Percentiles rank a stretch among this genome's conserved stretches.
Evolutionary conservation across 1,284 basidiomycete genomes (phyloP).

Genomic region (Peniophora sp.): DNA sequence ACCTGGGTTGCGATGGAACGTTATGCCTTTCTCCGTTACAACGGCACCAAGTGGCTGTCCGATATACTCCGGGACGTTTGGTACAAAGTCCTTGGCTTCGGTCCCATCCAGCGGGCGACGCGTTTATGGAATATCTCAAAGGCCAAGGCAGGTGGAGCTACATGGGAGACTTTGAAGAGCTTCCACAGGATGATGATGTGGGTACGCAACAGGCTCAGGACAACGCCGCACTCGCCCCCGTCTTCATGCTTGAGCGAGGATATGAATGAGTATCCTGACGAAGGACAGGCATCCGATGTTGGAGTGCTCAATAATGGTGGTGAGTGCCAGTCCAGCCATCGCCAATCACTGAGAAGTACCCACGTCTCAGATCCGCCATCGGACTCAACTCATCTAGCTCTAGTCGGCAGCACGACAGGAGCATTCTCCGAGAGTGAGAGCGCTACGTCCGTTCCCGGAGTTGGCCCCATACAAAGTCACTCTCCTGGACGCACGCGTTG

Average conservation of each 20-base stretch:
- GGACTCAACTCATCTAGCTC: slow-evolving; percentile 12
- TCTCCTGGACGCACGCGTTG: slow-evolving; percentile 26
- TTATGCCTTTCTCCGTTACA: slow-evolving; percentile 60
- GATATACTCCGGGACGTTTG: slow-evolving; percentile 52
- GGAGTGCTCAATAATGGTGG: too few relatives aligned
- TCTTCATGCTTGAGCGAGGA: too few relatives aligned
- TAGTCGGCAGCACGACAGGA: slow-evolving; percentile 17
- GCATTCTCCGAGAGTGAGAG: slow-evolving; percentile 13
- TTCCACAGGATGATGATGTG: too few relatives aligned
- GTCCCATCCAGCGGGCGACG: slow-evolving; percentile 21
- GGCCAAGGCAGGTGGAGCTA: too few relatives aligned
- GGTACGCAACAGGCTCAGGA: too few relatives aligned
- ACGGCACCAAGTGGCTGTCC: slow-evolving; percentile 68
- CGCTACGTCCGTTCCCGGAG: slow-evolving; percentile 8
- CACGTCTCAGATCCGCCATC: slow-evolving; percentile 1
- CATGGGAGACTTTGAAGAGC: too few relatives aligned
- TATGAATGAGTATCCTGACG: too few relatives aligned
- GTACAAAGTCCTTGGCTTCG: slow-evolving; percentile 32
- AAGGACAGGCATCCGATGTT: too few relatives aligned
- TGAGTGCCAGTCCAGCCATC: background rate
- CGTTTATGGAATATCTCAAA: too few relatives aligned
- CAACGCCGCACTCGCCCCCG: too few relatives aligned
- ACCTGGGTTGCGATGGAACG: slow-evolving; percentile 73
- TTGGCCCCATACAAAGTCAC: slow-evolving; percentile 7
- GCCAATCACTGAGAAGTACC: background rate